Evolutionary conservation across 2,329 filamentous ascomycete species (phyloP).

Genomic region (Zymoseptoria tritici): DNA sequence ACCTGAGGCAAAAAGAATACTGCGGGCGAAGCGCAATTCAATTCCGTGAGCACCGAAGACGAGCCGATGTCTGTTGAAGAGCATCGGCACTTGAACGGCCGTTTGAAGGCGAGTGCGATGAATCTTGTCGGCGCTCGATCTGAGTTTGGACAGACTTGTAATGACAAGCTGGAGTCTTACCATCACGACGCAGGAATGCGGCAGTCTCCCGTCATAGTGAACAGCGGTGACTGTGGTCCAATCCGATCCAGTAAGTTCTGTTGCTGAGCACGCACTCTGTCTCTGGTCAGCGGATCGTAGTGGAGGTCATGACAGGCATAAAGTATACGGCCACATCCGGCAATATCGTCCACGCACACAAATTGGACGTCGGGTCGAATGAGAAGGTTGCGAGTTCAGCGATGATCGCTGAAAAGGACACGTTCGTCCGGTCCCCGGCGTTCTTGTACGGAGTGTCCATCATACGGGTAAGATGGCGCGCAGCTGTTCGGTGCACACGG

Average conservation of each 20-base stretch:
- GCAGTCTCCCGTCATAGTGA: no score
- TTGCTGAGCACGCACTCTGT: slow-evolving; percentile 12
- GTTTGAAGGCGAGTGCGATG: no score
- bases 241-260: background rate
- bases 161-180: no score
- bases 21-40: background rate
- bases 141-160: no score
- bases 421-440: slow-evolving; percentile 22
- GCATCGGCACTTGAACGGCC: no score
- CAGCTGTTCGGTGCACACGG: slow-evolving; percentile 27
- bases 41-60: no score
- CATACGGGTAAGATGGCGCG: slow-evolving; percentile 9
- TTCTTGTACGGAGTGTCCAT: slow-evolving; percentile 25
- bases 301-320: slow-evolving; percentile 32
- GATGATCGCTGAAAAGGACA: slow-evolving; percentile 24
- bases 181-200: no score
- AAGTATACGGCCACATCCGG: slow-evolving; percentile 34
- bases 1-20: background rate
- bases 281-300: slow-evolving; percentile 7
- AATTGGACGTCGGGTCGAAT: slow-evolving; percentile 32
- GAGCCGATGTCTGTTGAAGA: no score
- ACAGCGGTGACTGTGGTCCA: no score
- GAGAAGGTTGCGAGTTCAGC: slow-evolving; percentile 26
- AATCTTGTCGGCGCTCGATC: no score
- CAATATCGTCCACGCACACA: slow-evolving; percentile 35